Conservation (phyloP, 208 protist species). For the Trypanosoma grayi region DNA sequence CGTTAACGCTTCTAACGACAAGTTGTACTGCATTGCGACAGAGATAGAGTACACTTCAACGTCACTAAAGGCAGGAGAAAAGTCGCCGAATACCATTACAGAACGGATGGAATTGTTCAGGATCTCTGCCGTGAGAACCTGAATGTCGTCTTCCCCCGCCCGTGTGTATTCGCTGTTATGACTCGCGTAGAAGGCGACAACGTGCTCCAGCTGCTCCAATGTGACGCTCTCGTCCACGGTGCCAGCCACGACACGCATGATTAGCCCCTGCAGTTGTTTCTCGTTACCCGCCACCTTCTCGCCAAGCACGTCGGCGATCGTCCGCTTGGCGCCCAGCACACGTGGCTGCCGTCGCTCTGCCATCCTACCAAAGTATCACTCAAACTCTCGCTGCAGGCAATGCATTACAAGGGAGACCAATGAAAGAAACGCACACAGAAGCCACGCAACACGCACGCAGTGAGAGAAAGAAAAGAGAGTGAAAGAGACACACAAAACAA, state of each 20-base stretch:
- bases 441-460: no score
- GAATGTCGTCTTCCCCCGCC: slow-evolving; percentile 64
- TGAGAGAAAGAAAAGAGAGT: no score
- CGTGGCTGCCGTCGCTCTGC: slow-evolving; percentile 34
- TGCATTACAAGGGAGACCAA: no score
- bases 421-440: no score
- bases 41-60: slow-evolving; percentile 75
- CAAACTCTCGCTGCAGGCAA: no score
- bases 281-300: slow-evolving; percentile 20
- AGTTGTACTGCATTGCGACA: slow-evolving; percentile 81
- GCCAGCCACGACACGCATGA: slow-evolving; percentile 35
- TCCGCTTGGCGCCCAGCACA: slow-evolving; percentile 73
- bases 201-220: slow-evolving; percentile 57
- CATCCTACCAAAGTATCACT: no score
- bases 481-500: no score
- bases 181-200: slow-evolving; percentile 62
- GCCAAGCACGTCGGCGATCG: slow-evolving; percentile 45
- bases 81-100: slow-evolving; percentile 80
- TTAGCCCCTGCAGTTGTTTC: slow-evolving; percentile 31
- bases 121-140: slow-evolving; percentile 68
- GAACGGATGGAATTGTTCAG: slow-evolving; percentile 85
- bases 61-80: slow-evolving; percentile 66
- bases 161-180: slow-evolving; percentile 84
- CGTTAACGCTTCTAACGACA: slow-evolving; percentile 80
- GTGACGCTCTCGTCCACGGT: slow-evolving; percentile 34